These are phyloP conservation scores for Ganoderma multipileum DNA, from an alignment of 1,284 basidiomycete genomes.

Conservation along the genomic window DNA sequence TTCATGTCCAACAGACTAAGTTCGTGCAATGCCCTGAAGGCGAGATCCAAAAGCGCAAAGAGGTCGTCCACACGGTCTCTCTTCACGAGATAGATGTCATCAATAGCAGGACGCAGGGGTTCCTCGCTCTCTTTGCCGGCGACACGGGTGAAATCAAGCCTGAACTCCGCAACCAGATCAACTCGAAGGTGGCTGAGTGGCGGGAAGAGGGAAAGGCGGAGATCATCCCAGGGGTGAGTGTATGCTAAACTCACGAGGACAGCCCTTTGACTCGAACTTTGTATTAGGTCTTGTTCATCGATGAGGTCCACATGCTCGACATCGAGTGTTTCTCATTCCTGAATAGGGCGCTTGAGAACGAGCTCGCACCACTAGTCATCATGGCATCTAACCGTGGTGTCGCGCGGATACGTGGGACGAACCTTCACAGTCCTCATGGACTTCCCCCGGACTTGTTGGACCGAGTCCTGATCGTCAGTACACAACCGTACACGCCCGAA, in stretches of 20 bases:
- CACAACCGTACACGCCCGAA: slow-evolving; percentile 84
- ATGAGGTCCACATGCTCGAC: slow-evolving; percentile 99
- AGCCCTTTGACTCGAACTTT: not conserved
- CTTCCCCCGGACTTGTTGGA: slow-evolving; percentile 95
- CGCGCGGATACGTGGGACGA: slow-evolving; percentile 94
- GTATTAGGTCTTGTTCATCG: slow-evolving; percentile 84
- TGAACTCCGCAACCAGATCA: slow-evolving; percentile 95
- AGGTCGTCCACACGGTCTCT: slow-evolving; percentile 96
- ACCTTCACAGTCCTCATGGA: slow-evolving; percentile 93
- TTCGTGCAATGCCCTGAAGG: slow-evolving; percentile 99
- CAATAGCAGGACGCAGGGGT: slow-evolving; percentile 96
- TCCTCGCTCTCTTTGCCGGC: slow-evolving; percentile 80
- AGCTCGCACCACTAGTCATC: slow-evolving; percentile 94
- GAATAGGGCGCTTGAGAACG: slow-evolving; percentile 94
- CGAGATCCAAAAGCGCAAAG: slow-evolving; percentile 96
- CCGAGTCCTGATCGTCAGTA: slow-evolving; percentile 94
- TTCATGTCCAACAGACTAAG: slow-evolving; percentile 73
- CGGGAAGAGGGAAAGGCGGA: slow-evolving; percentile 98
- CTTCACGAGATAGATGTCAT: slow-evolving; percentile 99
- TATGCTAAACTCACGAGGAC: not conserved
- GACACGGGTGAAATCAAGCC: slow-evolving; percentile 99
- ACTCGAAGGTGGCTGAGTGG: slow-evolving; percentile 97
- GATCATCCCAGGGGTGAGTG: slow-evolving; percentile 92
- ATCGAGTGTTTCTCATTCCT: slow-evolving; percentile 99
- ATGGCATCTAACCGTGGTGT: slow-evolving; percentile 99